Conservation (phyloP, 2,329 filamentous ascomycete species). For the Fusarium buharicum region DNA sequence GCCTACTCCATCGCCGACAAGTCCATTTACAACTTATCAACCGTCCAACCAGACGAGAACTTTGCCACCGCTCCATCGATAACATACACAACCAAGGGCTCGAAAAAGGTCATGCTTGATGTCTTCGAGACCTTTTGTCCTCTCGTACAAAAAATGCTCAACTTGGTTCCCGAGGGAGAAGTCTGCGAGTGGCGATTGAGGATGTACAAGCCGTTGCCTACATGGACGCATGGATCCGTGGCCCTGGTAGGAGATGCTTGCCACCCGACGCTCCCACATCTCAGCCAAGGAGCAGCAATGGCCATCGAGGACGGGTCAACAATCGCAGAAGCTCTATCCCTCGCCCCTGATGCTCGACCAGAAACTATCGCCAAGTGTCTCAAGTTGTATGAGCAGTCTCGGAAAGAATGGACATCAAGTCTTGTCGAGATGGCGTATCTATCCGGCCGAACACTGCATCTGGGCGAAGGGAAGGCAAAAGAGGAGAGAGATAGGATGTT, state of each 20-base stretch:
- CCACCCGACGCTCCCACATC: constrained; percentile 74
- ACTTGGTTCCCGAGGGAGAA: constrained; percentile 70
- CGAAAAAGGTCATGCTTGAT: constrained; percentile 68
- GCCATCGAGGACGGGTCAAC: constrained; percentile 72
- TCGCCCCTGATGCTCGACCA: constrained; percentile 34
- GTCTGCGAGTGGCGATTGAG: constrained; percentile 74
- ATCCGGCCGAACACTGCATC: constrained; percentile 63
- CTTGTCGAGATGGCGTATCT: constrained; percentile 43
- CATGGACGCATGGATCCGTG: constrained; percentile 67
- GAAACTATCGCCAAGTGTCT: constrained; percentile 43
- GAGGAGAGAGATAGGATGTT: constrained; percentile 69
- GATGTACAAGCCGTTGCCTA: constrained; percentile 69
- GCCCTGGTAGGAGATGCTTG: constrained; percentile 72
- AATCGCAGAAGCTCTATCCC: constrained; percentile 39
- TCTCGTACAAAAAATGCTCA: constrained; percentile 67
- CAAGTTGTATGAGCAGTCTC: constrained; percentile 43
- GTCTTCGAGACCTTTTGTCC: constrained; percentile 71
- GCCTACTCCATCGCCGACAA: constrained; percentile 72
- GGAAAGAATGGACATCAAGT: constrained; percentile 44
- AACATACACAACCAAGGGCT: constrained; percentile 72
- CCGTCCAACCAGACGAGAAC: constrained; percentile 68
- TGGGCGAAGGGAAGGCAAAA: constrained; percentile 67
- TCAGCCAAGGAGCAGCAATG: constrained; percentile 74
- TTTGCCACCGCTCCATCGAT: constrained; percentile 59
- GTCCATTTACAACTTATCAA: constrained; percentile 73